Evolutionary conservation across 768 basidiomycete species (phyloP), one percentile per base, ranked within the genome.

Genomic region (Mycena galericulata): DNA sequence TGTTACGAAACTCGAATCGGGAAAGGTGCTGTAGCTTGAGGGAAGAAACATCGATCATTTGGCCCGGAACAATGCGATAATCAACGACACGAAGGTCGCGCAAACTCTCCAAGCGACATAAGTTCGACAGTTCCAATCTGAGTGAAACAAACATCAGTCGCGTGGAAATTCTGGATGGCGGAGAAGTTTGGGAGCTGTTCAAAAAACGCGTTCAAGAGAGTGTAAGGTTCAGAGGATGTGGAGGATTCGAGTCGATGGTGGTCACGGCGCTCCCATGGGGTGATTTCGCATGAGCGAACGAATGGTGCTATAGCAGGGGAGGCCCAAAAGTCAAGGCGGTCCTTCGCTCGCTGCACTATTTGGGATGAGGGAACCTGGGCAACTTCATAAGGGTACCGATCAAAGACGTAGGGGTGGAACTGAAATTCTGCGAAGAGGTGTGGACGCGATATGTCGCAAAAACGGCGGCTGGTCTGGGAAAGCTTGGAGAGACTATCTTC

Each of bases 31-130:
- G 27, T 1, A 47, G n/a, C 30, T 46, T 14, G 43, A 59, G n/a
- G 2, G 43, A 32, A 4, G 29, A 32, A 17, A 30, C 4, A 6
- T 59, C 57, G n/a, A 47, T 36, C 20, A 27, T 4, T 10, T 22
- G 7, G 12, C 30, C 57, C 1, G 57, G 57, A 24, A 22, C n/a
- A n/a, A n/a, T n/a, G n/a, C n/a, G n/a, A n/a, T n/a, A 30, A 7
- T 14, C 45, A 3, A 4, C 15, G 29, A 59, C 11, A 24, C 29
- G 11, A 7, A 59, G 46, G 22, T 12, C 47, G 12, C 45, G 45
- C 30, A 59, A 36, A 59, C 36, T 36, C n/a, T 43, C n/a, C 43
- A 59, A 24, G 22, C 4, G 20, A 30, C 58, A 59, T 32, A 59
- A 18, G 17, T 36, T 59, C 20, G 45, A 24, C 45, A 59, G n/a